These are phyloP conservation scores for Fusarium lateritium DNA, from an alignment of 2,329 filamentous ascomycete species.

Conservation along the genomic window DNA sequence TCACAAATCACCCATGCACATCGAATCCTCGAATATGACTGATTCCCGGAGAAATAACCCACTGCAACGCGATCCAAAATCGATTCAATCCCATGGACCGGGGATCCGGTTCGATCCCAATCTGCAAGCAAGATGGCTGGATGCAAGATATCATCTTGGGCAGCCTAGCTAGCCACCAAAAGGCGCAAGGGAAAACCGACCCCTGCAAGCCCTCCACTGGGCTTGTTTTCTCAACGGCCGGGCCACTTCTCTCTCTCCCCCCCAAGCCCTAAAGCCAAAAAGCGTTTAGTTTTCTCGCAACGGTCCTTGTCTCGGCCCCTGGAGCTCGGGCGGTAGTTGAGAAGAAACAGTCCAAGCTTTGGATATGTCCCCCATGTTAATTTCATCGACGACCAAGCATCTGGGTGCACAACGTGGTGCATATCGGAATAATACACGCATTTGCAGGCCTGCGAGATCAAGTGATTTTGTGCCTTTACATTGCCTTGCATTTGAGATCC, in stretches of 20 bases:
- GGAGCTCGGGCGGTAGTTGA: constrained; percentile 2
- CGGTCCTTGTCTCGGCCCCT: neutral
- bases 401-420: constrained; percentile 9
- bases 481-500: neutral
- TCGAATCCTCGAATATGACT: constrained; percentile 8
- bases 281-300: constrained; percentile 13
- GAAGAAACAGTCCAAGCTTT: neutral
- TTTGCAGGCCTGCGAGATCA: constrained; percentile 5
- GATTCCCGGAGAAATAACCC: constrained; percentile 3
- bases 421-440: neutral
- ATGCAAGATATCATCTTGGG: neutral
- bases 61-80: neutral
- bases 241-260: neutral
- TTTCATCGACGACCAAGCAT: neutral
- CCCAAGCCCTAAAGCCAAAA: neutral
- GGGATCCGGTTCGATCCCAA: constrained; percentile 23
- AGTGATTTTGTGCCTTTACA: constrained; percentile 9
- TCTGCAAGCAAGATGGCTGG: constrained; percentile 21
- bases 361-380: neutral
- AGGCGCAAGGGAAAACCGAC: constrained; percentile 4
- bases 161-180: neutral
- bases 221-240: constrained; percentile 29
- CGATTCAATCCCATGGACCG: constrained; percentile 20
- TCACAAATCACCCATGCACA: neutral
- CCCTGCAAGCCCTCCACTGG: constrained; percentile 18